Percentiles rank a stretch among this genome's conserved stretches.
Conservation (phyloP, 1,284 basidiomycete species). For the Sporisorium graminicola region DNA sequence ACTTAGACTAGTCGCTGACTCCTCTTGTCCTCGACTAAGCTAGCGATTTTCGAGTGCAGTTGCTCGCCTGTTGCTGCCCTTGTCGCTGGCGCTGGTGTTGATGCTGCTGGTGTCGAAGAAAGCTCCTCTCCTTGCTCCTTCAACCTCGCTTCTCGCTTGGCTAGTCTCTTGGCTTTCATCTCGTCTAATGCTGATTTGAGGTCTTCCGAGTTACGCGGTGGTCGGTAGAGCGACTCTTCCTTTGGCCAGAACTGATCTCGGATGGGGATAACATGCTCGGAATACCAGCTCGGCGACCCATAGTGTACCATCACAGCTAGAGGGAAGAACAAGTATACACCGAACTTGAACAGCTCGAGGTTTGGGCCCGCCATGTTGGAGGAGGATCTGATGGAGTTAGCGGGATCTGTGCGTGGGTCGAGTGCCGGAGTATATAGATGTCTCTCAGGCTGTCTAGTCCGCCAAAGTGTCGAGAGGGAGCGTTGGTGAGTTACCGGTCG, state of each 20-base stretch:
- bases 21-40: conserved; percentile 17
- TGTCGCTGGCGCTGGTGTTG: conserved; percentile 1
- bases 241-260: conserved; percentile 63
- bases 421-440: neutral
- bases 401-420: neutral
- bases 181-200: conserved; percentile 51
- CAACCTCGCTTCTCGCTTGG: conserved; percentile 38
- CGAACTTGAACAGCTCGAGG: conserved; percentile 70
- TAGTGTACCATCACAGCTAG: conserved; percentile 86
- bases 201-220: conserved; percentile 52
- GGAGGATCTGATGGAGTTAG: neutral
- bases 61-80: neutral
- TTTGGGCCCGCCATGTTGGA: conserved; percentile 80
- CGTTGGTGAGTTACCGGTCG: neutral
- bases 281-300: conserved; percentile 90
- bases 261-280: conserved; percentile 78
- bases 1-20: conserved; percentile 19
- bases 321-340: conserved; percentile 82
- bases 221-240: conserved; percentile 52
- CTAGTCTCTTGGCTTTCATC: conserved; percentile 49
- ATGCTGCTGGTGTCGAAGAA: neutral
- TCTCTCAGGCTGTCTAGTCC: neutral
- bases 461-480: conserved; percentile 4
- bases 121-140: conserved; percentile 15
- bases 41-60: conserved; percentile 6